These are phyloP conservation scores for Oxyria digyna DNA, from an alignment of 148 eudicot genomes.

Conservation along the genomic window DNA sequence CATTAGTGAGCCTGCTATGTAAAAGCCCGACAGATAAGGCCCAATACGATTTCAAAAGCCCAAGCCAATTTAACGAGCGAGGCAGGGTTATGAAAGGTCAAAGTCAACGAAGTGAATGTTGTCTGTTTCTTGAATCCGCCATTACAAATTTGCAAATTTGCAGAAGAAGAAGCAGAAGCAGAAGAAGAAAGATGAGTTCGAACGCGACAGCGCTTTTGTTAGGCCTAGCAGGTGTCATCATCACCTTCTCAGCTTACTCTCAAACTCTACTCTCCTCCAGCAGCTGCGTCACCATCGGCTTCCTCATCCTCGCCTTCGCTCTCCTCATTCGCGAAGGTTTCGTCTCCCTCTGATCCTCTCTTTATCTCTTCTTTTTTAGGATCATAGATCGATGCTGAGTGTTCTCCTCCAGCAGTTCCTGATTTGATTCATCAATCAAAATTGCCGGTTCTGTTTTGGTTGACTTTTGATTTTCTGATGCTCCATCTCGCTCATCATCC, in stretches of 20 bases:
- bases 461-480: background rate
- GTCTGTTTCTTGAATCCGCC: background rate
- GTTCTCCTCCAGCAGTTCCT: background rate
- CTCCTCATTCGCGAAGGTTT: conserved; percentile 27
- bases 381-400: background rate
- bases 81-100: too few species aligned
- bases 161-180: background rate
- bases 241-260: conserved; percentile 57
- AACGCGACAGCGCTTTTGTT: conserved; percentile 36
- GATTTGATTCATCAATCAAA: background rate
- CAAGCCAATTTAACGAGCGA: background rate
- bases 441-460: background rate
- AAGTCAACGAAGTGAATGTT: background rate
- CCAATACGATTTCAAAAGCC: background rate
- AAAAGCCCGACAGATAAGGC: background rate
- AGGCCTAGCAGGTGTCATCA: conserved; percentile 44
- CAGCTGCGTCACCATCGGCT: conserved; percentile 25
- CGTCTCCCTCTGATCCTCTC: conserved; percentile 15
- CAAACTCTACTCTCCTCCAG: conserved; percentile 43
- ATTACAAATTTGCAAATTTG: background rate
- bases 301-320: conserved; percentile 25
- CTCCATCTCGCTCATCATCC: background rate
- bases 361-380: background rate
- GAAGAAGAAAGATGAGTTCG: conserved; percentile 26
- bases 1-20: too few species aligned